Base-by-base conservation (phyloP, 2,329 filamentous ascomycete genomes). In the Coniochaeta ligniaria region DNA sequence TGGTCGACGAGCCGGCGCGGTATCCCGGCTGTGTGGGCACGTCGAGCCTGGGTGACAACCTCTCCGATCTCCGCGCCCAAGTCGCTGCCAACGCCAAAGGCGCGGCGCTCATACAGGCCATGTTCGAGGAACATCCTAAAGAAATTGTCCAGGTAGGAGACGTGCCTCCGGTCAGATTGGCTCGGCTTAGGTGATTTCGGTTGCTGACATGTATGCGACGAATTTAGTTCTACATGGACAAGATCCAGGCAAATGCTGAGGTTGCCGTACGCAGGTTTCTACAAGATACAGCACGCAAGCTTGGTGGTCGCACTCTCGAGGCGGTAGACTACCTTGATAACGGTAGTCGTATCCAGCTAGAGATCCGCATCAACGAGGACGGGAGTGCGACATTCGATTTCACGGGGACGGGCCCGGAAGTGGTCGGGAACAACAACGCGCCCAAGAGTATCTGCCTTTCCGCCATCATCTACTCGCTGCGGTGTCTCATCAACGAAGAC, bases 191-290 rank as follows among this genome's bases (percentile, higher is more conserved):
- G n/a, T 20, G 24, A 17, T 9, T 12, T 22, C 45, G 45, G 20
- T 50, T 17, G 45, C 45, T 50, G 45, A 50, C 45, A 50, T 38
- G 12, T 38, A 38, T 38, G 35, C 85, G 1, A 86, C 88, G 0
- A 90, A 33, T 93, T 0, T 85, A 90, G 63, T 86, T 89, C 67
- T 92, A 92, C 71, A 93, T 94, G 90, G 78, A 81, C 50, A 87
- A 82, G 55, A 93, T 94, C 61, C 90, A 93, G 70, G 80, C 83
- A 52, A 92, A 91, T 38, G 91, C 90, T 0, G 90, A 91, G 66
- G 76, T 84, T 1, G 86, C 85, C 17, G 91, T 95, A 0, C 83
- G 89, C 12, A 83, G 83, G 55, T 77, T 94, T 3, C 77, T 94
- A 24, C 91, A 89, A 67, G 78, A 82, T 2, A 84, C 41, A 20